Evolutionary conservation across 352 stramenopile genomes (phyloP).

Genomic region (Phytopythium oedochilum): DNA sequence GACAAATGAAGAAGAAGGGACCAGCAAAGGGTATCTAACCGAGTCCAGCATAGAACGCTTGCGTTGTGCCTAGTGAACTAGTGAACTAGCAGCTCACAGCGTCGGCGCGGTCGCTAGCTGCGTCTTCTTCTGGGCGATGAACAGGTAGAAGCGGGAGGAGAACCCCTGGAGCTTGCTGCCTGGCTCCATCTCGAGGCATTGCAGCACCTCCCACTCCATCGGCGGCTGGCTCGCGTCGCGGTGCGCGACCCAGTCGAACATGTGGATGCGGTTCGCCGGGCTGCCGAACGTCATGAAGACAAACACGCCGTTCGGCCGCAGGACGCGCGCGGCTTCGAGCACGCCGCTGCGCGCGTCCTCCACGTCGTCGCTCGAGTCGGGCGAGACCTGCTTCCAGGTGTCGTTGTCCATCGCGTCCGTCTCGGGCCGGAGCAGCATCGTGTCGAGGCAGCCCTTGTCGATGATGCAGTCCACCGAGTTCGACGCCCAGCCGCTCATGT

Average conservation of each 20-base stretch:
- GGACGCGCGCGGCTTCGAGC: conserved; percentile 34
- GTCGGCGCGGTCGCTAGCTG: too few relatives aligned
- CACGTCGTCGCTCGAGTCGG: conserved; percentile 35
- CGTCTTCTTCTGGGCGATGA: conserved; percentile 41
- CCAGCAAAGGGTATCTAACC: background rate
- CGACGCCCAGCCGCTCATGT: conserved; percentile 34
- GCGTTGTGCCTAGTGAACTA: too few relatives aligned
- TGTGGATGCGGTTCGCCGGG: conserved; percentile 40
- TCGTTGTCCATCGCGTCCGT: conserved; percentile 28
- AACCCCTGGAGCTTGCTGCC: conserved; percentile 23
- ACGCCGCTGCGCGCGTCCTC: conserved; percentile 29
- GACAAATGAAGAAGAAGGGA: background rate
- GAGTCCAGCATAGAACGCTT: background rate
- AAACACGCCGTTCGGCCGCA: conserved; percentile 30
- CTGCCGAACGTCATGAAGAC: conserved; percentile 48
- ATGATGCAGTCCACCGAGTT: conserved; percentile 40
- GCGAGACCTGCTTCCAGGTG: conserved; percentile 36
- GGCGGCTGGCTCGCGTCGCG: background rate
- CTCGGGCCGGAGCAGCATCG: conserved; percentile 48
- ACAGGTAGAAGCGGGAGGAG: conserved; percentile 41
- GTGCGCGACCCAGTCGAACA: conserved; percentile 39
- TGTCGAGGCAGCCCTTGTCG: conserved; percentile 55
- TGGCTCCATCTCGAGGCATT: conserved; percentile 49
- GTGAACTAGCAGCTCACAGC: too few relatives aligned
- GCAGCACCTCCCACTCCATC: conserved; percentile 45